Base-by-base conservation (phyloP, 345 rosid genomes). In the Salix viminalis region DNA sequence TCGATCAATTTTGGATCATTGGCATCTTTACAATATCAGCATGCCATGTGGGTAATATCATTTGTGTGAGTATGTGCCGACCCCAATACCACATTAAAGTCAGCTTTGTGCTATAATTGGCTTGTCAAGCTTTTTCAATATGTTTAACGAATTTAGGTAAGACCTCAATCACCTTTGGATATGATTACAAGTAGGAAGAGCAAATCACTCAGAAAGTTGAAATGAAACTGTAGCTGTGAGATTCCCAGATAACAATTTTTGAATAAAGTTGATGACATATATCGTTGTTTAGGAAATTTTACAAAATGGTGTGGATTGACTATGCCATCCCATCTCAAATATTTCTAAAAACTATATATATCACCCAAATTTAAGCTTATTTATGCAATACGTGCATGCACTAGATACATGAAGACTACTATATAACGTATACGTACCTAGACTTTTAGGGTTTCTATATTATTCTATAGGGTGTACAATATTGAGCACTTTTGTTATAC, bases 61-160 rank as follows among this genome's bases (percentile, higher is more conserved):
- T 70, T 76, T 66, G 26, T 52, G 77, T 67, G 34, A 69, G 74
- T 30, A 50, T 11, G 72, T 9, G 77, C 36, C 69, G 83, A 79
- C 70, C 83, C 83, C 69, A 72, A 77, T 71, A 75, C 73, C 64
- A 58, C 70, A 34, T 75, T 80, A 72, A 70, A 87, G 87, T 89
- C 88, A 85, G 70, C 86, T 76, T 28, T 68, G 58, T 26, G 83
- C 75, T 66, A 87, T 86, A 48, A 87, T 89, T 86, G 81, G 69
- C 77, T 67, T 78, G 72, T 76, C 83, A 75, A 85, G 41, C 78
- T 84, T 84, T 87, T 80, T 81, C 83, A 78, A 79, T 44, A 39
- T 80, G 34, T 79, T 82, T 82, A 83, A 79, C 83, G 84, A 89
- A 80, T 74, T 80, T 44, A 30, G 68, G 79, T 36, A 61, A 62